Conservation (phyloP, 2,329 filamentous ascomycete genomes). For the Thermothelomyces thermophilus region DNA sequence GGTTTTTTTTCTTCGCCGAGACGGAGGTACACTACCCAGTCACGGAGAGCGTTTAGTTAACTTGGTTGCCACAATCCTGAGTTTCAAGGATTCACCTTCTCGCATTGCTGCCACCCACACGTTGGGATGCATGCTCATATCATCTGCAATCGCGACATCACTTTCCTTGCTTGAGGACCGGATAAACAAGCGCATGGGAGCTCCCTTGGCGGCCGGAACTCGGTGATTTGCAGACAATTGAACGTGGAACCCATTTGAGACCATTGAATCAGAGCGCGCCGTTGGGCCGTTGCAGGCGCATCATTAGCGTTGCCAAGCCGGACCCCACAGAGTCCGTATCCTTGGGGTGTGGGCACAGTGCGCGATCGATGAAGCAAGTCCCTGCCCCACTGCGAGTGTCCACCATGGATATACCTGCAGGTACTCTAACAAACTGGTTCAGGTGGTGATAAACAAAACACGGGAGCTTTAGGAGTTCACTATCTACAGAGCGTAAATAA, state of each 20-base stretch:
- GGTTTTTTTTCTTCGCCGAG: conserved; percentile 13
- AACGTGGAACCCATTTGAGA: conserved; percentile 2
- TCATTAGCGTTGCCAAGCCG: conserved; percentile 4
- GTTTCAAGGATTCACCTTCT: not conserved
- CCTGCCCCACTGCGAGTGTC: no score
- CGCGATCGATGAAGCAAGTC: no score
- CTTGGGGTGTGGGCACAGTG: not conserved
- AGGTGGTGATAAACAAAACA: no score
- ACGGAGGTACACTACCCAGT: not conserved
- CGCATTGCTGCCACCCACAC: not conserved
- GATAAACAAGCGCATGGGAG: no score
- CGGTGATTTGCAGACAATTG: conserved; percentile 3
- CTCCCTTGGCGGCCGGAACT: conserved; percentile 1
- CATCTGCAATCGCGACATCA: not conserved
- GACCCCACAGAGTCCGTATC: not conserved
- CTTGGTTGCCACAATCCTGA: not conserved
- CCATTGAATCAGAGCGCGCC: conserved; percentile 4
- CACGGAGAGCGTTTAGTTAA: not conserved
- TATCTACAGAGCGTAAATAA: no score
- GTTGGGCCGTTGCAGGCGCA: not conserved
- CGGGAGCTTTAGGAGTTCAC: no score
- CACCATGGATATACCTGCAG: no score
- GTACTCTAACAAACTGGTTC: no score
- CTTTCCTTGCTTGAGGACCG: not conserved
- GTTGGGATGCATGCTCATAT: not conserved